Percentiles rank a stretch among this genome's conserved stretches.
These are phyloP conservation scores for Cokeromyces recurvatus DNA, from an alignment of 371 early-diverging fungal species.

Conservation along the genomic window DNA sequence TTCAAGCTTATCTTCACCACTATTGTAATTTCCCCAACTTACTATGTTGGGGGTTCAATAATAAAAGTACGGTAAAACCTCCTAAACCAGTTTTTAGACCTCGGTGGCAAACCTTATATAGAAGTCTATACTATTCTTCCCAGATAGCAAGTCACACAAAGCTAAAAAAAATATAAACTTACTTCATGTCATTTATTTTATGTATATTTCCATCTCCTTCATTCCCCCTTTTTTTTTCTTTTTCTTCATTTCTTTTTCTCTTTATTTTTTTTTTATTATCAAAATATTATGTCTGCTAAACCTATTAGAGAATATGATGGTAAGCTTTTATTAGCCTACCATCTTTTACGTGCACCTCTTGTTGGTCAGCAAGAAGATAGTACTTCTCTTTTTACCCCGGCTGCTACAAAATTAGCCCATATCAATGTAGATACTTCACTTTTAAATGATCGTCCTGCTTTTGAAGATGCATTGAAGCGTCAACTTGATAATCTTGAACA, in stretches of 20 bases:
- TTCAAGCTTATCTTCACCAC: no score
- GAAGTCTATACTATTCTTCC: conserved; percentile 1
- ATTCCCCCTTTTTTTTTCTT: conserved; percentile 4
- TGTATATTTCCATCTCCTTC: no score
- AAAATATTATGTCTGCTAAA: conserved; percentile 96
- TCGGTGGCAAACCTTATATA: conserved; percentile 23
- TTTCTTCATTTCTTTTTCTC: conserved; percentile 1
- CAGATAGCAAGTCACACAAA: conserved; percentile 4
- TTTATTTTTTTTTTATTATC: conserved; percentile 1
- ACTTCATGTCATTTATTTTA: no score
- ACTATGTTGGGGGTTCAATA: conserved; percentile 4
- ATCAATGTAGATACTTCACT: conserved; percentile 67
- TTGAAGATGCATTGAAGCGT: conserved; percentile 56
- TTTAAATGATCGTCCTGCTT: conserved; percentile 39
- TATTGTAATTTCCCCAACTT: conserved; percentile 15
- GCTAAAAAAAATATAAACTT: conserved; percentile 2
- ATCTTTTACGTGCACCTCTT: conserved; percentile 72
- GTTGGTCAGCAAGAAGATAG: conserved; percentile 34
- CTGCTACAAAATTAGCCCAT: conserved; percentile 77
- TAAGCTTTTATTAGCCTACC: conserved; percentile 88
- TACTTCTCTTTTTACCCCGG: conserved; percentile 58
- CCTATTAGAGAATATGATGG: conserved; percentile 97
- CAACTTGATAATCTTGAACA: conserved; percentile 68
- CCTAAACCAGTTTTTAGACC: conserved; percentile 26
- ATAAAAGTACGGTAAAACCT: conserved; percentile 1